A percentile compares a stretch with the other conserved stretches of the same genome.
phyloP scores from a whole-genome alignment of 768 basidiomycete species.

The Boletus pseudo-olivaceus region DNA sequence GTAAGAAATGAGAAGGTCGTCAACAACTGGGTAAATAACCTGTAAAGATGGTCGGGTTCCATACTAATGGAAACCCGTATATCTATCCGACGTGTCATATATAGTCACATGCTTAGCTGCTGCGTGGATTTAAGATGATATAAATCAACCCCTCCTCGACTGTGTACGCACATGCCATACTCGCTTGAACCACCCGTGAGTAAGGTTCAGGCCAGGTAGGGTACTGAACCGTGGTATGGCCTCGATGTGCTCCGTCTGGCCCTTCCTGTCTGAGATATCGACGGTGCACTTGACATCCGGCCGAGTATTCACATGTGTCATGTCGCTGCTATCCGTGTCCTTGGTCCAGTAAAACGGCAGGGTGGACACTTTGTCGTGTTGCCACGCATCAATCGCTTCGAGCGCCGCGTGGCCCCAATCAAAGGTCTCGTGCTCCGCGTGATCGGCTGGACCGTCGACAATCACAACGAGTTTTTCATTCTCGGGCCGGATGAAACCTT shows the following conservation, averaged over 20 bases:
- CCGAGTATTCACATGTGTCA: constrained; percentile 16
- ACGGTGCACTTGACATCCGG: neutral
- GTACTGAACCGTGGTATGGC: constrained; percentile 17
- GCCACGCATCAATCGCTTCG: constrained; percentile 62
- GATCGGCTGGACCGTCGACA: constrained; percentile 66
- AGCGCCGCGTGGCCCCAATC: constrained; percentile 79
- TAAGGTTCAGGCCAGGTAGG: constrained; percentile 23
- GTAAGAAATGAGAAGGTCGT: neutral
- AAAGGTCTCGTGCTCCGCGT: constrained; percentile 50
- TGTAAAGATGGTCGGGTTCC: neutral
- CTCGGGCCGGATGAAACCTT: constrained; percentile 68
- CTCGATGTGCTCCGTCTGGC: constrained; percentile 20
- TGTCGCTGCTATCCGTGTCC: constrained; percentile 34
- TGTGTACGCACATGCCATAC: constrained; percentile 33
- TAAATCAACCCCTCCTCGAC: constrained; percentile 19
- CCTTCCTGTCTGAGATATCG: neutral
- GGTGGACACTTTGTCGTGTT: constrained; percentile 28
- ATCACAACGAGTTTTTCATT: constrained; percentile 67
- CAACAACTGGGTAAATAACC: neutral
- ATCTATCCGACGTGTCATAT: neutral
- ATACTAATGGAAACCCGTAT: neutral
- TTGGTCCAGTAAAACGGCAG: constrained; percentile 51
- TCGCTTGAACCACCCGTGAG: constrained; percentile 31
- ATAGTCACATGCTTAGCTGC: neutral
- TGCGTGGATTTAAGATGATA: constrained; percentile 1